Conservation (phyloP, 192 early-diverging fungal genomes). For the Backusella luteola region DNA sequence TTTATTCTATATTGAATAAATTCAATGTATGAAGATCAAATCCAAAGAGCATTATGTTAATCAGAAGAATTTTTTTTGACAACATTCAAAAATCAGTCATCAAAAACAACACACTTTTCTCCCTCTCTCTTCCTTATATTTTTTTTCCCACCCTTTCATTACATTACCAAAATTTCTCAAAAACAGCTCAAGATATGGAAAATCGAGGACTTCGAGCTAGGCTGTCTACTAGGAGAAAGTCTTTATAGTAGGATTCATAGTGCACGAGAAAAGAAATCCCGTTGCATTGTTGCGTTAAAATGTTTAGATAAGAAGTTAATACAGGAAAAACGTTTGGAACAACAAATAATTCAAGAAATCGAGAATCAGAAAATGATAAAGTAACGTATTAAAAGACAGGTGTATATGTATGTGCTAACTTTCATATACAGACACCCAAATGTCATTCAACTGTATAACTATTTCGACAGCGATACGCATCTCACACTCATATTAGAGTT, state of each 20-base stretch:
- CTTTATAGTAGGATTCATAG: neutral
- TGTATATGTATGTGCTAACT: neutral
- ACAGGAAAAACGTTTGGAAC: neutral
- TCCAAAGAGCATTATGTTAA: no score
- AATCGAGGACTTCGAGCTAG: neutral
- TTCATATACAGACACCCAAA: neutral
- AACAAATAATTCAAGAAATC: neutral
- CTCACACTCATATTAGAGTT: neutral
- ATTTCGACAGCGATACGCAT: neutral
- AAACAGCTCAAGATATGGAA: neutral
- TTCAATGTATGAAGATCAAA: no score
- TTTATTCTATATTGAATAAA: no score
- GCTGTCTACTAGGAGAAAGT: neutral
- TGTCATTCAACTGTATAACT: neutral
- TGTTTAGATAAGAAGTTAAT: neutral
- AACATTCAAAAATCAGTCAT: no score
- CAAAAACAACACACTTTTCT: neutral
- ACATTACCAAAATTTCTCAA: neutral
- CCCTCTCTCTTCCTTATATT: neutral
- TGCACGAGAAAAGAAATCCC: neutral
- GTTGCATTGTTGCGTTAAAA: neutral
- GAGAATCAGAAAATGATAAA: neutral
- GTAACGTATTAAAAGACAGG: neutral
- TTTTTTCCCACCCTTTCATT: neutral
- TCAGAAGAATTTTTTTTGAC: no score